Conservation (phyloP, 1,284 basidiomycete species). For the Schizophyllum amplum region DNA sequence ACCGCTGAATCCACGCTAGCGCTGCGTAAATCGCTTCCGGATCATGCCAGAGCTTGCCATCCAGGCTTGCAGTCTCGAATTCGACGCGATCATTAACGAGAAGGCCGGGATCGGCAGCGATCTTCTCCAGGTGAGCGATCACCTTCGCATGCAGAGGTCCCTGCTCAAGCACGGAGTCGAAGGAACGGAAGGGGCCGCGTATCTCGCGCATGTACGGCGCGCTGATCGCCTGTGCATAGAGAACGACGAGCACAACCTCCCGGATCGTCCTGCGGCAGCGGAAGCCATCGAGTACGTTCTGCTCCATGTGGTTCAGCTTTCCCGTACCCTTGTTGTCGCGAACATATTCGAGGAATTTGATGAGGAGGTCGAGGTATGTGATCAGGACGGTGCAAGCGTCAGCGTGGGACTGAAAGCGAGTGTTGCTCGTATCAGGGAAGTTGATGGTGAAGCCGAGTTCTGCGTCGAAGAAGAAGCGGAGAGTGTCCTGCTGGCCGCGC, state of each 20-base stretch:
- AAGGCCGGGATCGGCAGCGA: slow-evolving; percentile 5
- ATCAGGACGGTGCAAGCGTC: slow-evolving; percentile 20
- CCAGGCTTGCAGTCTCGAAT: background rate
- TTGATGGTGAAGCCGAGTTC: slow-evolving; percentile 12
- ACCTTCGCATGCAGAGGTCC: slow-evolving; percentile 9
- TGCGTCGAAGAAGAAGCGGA: slow-evolving; percentile 15
- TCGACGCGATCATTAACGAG: slow-evolving; percentile 3
- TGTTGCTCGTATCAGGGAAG: slow-evolving; percentile 26
- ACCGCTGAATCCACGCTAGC: background rate
- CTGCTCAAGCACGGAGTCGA: slow-evolving; percentile 10
- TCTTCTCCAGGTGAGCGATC: slow-evolving; percentile 4
- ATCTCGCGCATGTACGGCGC: slow-evolving; percentile 13
- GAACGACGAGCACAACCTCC: slow-evolving; percentile 9
- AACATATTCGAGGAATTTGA: slow-evolving; percentile 18
- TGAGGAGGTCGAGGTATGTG: slow-evolving; percentile 15
- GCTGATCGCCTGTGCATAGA: slow-evolving; percentile 8
- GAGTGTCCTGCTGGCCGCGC: slow-evolving; percentile 21
- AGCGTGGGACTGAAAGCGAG: slow-evolving; percentile 21
- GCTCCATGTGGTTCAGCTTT: slow-evolving; percentile 11
- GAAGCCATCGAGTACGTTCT: slow-evolving; percentile 8
- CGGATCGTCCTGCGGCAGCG: slow-evolving; percentile 4
- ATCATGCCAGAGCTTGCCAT: slow-evolving; percentile 1
- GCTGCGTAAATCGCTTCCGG: slow-evolving; percentile 3
- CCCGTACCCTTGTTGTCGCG: slow-evolving; percentile 19
- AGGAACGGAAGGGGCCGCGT: slow-evolving; percentile 4